Evolutionary conservation across 768 basidiomycete species (phyloP), one percentile per base, ranked within the genome.

Genomic region (Paxillus ammoniavirescens): DNA sequence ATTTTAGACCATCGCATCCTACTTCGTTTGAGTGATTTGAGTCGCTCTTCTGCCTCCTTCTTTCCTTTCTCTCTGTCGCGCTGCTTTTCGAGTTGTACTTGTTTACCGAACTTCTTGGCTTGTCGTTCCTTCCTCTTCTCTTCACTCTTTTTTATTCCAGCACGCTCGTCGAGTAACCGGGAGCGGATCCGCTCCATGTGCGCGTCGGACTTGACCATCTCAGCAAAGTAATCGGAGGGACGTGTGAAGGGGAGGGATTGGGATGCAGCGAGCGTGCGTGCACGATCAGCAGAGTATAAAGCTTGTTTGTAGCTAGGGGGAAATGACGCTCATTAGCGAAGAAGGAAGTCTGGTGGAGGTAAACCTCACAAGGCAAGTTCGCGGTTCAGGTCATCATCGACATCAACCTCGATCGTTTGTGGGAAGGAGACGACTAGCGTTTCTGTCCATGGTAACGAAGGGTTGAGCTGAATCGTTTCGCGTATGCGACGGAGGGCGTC

Each of bases 171-270:
- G 26, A 98, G 78, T 23, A 98, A 72, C 15, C 88, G 83, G 57
- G 93, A 87, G 50, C 97, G 88, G 60, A 98, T 91, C 54, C 93
- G 85, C 68, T 97, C 93, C 97, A 99, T 99, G 72, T 99, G 97
- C 7, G 89, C 77, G 63, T 99, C 97, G 31, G 86, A 87, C 72
- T 98, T 98, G 61, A 98, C 89, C 96, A 98, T 98, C 73, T 98
- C 96, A 21, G 96, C 96, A 59, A 96, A 98, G 70, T 94, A 98
- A 72, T 98, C 96, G 0, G 83, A 62, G 0, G 97, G 97, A 13
- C 96, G 88, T 9, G 91, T 89, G 73, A 97, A 98, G 0, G 94
- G 86, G 54, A 93, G 75, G 21, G 84, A 81, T 67, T 86, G 80
- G 62, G 90, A 86, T 12, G 79, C 73, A n/a, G 91, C 91, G n/a